A percentile compares a stretch with the other conserved stretches of the same genome.
phyloP scores from a whole-genome alignment of 1,284 basidiomycete genomes.

The Trametes pubescens region DNA sequence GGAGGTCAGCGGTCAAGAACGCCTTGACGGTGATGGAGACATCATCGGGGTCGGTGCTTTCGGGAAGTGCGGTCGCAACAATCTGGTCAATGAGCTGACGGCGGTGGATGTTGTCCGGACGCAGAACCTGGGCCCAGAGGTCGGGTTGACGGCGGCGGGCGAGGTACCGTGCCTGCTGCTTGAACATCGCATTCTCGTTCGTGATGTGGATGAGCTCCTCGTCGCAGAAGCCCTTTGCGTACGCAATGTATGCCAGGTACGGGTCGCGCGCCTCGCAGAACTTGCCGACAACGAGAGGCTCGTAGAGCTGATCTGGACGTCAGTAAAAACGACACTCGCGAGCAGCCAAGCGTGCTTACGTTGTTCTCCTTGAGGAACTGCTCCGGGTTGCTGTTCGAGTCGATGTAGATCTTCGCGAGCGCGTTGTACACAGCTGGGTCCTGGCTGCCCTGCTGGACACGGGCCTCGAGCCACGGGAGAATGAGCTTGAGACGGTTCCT shows the following conservation, averaged over 20 bases:
- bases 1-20: slow-evolving; percentile 97
- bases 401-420: slow-evolving; percentile 98
- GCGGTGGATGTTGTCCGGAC: slow-evolving; percentile 90
- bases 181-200: slow-evolving; percentile 99
- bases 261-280: slow-evolving; percentile 99
- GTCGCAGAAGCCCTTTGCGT: slow-evolving; percentile 99
- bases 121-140: slow-evolving; percentile 96
- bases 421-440: slow-evolving; percentile 97
- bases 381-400: slow-evolving; percentile 99
- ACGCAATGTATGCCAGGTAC: slow-evolving; percentile 98
- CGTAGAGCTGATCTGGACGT: slow-evolving; percentile 75
- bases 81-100: slow-evolving; percentile 97
- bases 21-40: slow-evolving; percentile 99
- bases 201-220: slow-evolving; percentile 98
- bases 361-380: slow-evolving; percentile 99
- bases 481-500: slow-evolving; percentile 97
- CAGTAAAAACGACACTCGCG: neutral
- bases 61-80: slow-evolving; percentile 93
- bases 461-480: slow-evolving; percentile 95
- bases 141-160: slow-evolving; percentile 96
- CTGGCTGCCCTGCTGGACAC: slow-evolving; percentile 92
- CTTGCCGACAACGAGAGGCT: slow-evolving; percentile 96
- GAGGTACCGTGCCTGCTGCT: slow-evolving; percentile 98
- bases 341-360: slow-evolving; percentile 53
- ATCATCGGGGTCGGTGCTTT: slow-evolving; percentile 98